Conservation (phyloP, 179 eudicot genomes). For the Silene noctiflora region DNA sequence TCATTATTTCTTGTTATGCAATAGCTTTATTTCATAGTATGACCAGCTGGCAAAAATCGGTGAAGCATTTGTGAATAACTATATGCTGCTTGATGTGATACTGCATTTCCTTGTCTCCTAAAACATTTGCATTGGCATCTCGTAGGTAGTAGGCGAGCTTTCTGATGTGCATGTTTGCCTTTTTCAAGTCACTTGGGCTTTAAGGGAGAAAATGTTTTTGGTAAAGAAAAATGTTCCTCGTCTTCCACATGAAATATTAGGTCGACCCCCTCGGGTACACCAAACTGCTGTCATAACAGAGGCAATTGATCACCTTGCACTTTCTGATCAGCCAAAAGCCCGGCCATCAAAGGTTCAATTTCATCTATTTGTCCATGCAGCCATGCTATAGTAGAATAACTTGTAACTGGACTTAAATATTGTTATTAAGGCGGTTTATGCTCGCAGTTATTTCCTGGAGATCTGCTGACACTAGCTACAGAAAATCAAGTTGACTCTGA, state of each 20-base stretch:
- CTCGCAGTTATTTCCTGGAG: conserved; percentile 16
- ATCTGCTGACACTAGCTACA: neutral
- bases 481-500: conserved; percentile 10
- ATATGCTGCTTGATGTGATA: neutral
- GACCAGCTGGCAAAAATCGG: neutral
- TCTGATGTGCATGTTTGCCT: conserved; percentile 28
- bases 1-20: neutral
- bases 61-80: neutral
- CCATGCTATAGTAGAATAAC: neutral
- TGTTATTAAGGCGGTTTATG: neutral
- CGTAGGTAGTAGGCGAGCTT: conserved; percentile 31
- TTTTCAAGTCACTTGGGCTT: conserved; percentile 26
- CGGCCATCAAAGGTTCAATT: conserved; percentile 14
- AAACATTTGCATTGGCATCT: conserved; percentile 3
- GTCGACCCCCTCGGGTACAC: neutral
- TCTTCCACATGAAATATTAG: conserved; percentile 20
- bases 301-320: neutral
- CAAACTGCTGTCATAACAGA: neutral
- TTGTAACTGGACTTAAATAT: neutral
- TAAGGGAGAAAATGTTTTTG: conserved; percentile 25
- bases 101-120: neutral
- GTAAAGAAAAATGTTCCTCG: neutral
- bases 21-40: neutral
- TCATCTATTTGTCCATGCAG: neutral
- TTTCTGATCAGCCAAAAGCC: conserved; percentile 4